Evolutionary conservation across 352 stramenopile genomes (phyloP).

Genomic region (Phytophthora agathidicida): DNA sequence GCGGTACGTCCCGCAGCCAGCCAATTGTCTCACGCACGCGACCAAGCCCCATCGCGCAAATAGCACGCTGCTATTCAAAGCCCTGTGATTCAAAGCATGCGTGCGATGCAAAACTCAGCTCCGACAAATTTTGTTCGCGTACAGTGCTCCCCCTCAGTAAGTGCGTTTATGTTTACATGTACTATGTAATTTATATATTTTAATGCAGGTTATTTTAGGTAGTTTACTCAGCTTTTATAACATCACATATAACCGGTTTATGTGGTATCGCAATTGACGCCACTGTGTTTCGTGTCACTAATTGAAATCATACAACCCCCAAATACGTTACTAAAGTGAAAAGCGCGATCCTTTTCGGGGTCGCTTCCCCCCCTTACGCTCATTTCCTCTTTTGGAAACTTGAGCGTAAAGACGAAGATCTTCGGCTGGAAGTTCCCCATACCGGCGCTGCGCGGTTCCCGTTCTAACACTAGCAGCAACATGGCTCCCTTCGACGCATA

Average conservation of each 20-base stretch:
- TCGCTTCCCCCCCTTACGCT: neutral
- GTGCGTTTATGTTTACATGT: too few relatives aligned
- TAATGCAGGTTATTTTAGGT: too few relatives aligned
- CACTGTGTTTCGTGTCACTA: slow-evolving; percentile 5
- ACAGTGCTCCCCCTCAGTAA: too few relatives aligned
- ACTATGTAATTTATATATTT: too few relatives aligned
- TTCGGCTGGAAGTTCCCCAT: slow-evolving; percentile 38
- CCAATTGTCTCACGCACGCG: slow-evolving; percentile 11
- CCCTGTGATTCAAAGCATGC: neutral
- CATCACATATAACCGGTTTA: too few relatives aligned
- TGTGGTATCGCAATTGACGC: neutral
- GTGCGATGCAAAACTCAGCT: too few relatives aligned
- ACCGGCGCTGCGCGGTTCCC: slow-evolving; percentile 33
- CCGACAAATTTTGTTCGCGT: too few relatives aligned
- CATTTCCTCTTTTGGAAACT: slow-evolving; percentile 41
- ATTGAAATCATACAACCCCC: slow-evolving; percentile 9
- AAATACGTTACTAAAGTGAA: slow-evolving; percentile 21
- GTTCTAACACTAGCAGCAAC: slow-evolving; percentile 30
- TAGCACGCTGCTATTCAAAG: too few relatives aligned
- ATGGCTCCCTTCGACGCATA: slow-evolving; percentile 80
- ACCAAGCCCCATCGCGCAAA: slow-evolving; percentile 4
- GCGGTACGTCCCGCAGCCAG: neutral
- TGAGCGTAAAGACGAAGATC: slow-evolving; percentile 51
- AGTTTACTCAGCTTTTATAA: too few relatives aligned
- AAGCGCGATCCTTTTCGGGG: slow-evolving; percentile 20